Conservation (phyloP, 2,329 filamentous ascomycete genomes). For the Fusarium sp. region DNA sequence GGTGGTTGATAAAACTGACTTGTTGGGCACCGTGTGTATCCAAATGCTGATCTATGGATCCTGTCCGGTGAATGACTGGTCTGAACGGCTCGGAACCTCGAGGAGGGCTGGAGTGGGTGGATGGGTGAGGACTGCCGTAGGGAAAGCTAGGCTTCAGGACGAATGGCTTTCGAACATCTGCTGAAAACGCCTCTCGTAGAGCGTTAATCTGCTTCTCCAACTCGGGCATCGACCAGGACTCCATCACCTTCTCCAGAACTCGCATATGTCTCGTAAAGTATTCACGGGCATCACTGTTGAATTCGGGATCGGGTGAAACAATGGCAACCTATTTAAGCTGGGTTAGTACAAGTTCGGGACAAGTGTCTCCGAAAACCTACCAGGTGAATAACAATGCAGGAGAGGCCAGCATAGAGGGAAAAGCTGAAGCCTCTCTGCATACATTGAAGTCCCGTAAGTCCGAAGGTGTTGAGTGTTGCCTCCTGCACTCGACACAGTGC, state of each 20-base stretch:
- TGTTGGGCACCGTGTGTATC: conserved; percentile 65
- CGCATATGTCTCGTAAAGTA: conserved; percentile 96
- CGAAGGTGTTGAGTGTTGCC: conserved; percentile 79
- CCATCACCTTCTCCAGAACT: conserved; percentile 86
- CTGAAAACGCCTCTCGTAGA: conserved; percentile 90
- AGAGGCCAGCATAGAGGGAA: conserved; percentile 90
- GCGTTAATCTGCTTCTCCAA: conserved; percentile 91
- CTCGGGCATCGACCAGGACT: conserved; percentile 87
- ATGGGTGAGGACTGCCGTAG: conserved; percentile 80
- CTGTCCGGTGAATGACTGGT: conserved; percentile 59
- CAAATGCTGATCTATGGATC: conserved; percentile 67
- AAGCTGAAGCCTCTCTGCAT: conserved; percentile 97
- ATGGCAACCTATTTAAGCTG: conserved; percentile 77
- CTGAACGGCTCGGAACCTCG: conserved; percentile 64
- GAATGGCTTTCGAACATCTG: conserved; percentile 85
- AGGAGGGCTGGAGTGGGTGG: conserved; percentile 72
- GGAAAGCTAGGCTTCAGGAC: conserved; percentile 90
- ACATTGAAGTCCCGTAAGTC: conserved; percentile 83
- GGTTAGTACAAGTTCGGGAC: conserved; percentile 7
- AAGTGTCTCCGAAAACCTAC: conserved; percentile 64
- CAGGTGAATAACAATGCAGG: conserved; percentile 92
- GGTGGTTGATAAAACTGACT: conserved; percentile 77
- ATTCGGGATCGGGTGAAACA: conserved; percentile 89
- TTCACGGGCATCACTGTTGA: conserved; percentile 85
- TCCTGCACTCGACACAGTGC: conserved; percentile 88